Percentiles rank a stretch among this genome's conserved stretches.
Conservation (phyloP, 2,329 filamentous ascomycete species). For the Neurospora crassa region DNA sequence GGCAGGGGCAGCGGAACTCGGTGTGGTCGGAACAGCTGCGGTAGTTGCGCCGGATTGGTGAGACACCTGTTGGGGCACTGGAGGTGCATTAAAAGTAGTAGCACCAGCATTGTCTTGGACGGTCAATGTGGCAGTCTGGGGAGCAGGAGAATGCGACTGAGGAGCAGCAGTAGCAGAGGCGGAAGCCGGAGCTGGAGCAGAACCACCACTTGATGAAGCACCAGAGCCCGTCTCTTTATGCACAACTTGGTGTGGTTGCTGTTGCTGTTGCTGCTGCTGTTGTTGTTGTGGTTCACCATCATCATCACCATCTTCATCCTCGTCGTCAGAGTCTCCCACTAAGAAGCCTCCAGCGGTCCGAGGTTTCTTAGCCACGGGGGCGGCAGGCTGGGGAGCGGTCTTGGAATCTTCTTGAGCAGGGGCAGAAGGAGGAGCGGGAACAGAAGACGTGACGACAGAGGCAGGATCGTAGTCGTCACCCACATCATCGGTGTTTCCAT, state of each 20-base stretch:
- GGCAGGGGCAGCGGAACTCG: constrained; percentile 19
- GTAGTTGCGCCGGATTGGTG: constrained; percentile 10
- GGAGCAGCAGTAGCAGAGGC: constrained; percentile 11
- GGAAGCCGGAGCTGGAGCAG: constrained; percentile 6
- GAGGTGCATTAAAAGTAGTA: constrained; percentile 24
- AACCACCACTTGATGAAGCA: constrained; percentile 18
- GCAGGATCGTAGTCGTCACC: constrained; percentile 48
- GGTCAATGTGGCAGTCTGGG: constrained; percentile 11
- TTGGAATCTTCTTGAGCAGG: background rate
- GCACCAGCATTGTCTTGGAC: constrained; percentile 20
- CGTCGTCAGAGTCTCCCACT: constrained; percentile 50
- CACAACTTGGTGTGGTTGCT: background rate
- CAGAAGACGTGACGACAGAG: constrained; percentile 33
- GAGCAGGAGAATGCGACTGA: constrained; percentile 15
- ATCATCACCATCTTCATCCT: constrained; percentile 27
- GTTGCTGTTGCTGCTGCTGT: background rate
- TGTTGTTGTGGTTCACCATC: background rate
- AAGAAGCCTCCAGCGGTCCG: constrained; percentile 52
- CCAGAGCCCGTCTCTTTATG: constrained; percentile 19
- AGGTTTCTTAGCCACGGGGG: constrained; percentile 42
- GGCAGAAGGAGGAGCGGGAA: background rate
- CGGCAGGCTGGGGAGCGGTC: constrained; percentile 18
- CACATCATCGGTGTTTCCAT: constrained; percentile 39
- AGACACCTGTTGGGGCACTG: constrained; percentile 14
- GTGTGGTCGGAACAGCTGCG: constrained; percentile 14